Percentiles rank a stretch among this genome's conserved stretches.
These are phyloP conservation scores for Pelargonium myrrhifolium DNA, from an alignment of 441 rosid genomes.

Conservation along the genomic window DNA sequence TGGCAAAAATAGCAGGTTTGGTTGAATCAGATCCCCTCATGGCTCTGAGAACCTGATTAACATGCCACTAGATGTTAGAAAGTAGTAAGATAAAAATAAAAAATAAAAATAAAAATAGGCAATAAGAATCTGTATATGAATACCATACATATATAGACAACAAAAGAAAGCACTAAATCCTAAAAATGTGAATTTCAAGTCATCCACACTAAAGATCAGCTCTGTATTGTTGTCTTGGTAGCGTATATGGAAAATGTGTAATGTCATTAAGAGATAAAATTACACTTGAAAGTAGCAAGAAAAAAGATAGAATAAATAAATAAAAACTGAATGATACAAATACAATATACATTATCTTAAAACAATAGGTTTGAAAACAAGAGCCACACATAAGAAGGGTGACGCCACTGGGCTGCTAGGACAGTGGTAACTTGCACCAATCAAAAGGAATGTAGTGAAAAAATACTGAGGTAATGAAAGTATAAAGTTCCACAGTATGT, in stretches of 20 bases:
- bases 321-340: no score
- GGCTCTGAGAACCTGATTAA: slow-evolving; percentile 78
- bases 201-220: not conserved
- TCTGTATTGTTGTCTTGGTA: not conserved
- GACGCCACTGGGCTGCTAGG: no score
- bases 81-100: slow-evolving; percentile 5
- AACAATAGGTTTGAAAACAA: no score
- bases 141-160: not conserved
- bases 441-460: no score
- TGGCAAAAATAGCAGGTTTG: no score
- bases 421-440: no score
- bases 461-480: no score
- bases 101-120: not conserved
- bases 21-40: slow-evolving; percentile 73
- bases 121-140: slow-evolving; percentile 7
- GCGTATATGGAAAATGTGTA: not conserved
- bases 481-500: no score
- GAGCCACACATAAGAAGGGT: no score
- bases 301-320: no score
- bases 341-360: no score
- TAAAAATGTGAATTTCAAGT: slow-evolving; percentile 1
- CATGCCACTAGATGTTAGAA: not conserved
- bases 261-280: not conserved
- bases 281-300: no score
- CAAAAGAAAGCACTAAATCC: not conserved